Evolutionary conservation across 164 flowering plant species (phyloP).

Genomic region (Berberis thunbergii): DNA sequence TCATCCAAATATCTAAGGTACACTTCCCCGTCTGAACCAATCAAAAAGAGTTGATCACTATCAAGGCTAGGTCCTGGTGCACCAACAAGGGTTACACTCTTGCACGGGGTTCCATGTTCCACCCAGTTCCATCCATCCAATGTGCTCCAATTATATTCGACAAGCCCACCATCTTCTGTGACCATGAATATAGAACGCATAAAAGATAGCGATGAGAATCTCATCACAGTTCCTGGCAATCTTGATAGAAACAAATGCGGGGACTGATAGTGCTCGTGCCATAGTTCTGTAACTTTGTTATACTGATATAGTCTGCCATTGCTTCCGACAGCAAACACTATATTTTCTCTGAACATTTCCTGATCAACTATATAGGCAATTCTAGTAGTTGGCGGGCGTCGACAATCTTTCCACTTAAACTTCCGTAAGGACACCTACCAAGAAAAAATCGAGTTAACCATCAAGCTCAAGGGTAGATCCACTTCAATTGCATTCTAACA

Average conservation of each 20-base stretch:
- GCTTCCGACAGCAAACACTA: slow-evolving; percentile 63
- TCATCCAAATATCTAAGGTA: slow-evolving; percentile 58
- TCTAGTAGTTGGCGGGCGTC: slow-evolving; percentile 44
- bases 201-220: slow-evolving; percentile 39
- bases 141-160: slow-evolving; percentile 70
- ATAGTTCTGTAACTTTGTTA: slow-evolving; percentile 68
- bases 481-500: too few relatives aligned
- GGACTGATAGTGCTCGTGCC: slow-evolving; percentile 87
- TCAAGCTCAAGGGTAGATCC: too few relatives aligned
- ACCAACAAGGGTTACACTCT: slow-evolving; percentile 42
- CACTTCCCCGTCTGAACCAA: slow-evolving; percentile 77
- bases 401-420: slow-evolving; percentile 83
- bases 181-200: slow-evolving; percentile 76
- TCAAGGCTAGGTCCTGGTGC: slow-evolving; percentile 72
- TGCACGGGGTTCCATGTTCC: slow-evolving; percentile 73
- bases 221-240: slow-evolving; percentile 57
- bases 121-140: slow-evolving; percentile 83
- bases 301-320: slow-evolving; percentile 76
- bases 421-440: slow-evolving; percentile 55
- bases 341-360: slow-evolving; percentile 54
- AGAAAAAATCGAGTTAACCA: too few relatives aligned
- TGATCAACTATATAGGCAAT: slow-evolving; percentile 70
- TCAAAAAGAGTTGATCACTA: slow-evolving; percentile 50
- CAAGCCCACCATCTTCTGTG: slow-evolving; percentile 62
- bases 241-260: slow-evolving; percentile 65